Conservation (phyloP, 2,329 filamentous ascomycete species). For the Plectosphaerella cucumerina region DNA sequence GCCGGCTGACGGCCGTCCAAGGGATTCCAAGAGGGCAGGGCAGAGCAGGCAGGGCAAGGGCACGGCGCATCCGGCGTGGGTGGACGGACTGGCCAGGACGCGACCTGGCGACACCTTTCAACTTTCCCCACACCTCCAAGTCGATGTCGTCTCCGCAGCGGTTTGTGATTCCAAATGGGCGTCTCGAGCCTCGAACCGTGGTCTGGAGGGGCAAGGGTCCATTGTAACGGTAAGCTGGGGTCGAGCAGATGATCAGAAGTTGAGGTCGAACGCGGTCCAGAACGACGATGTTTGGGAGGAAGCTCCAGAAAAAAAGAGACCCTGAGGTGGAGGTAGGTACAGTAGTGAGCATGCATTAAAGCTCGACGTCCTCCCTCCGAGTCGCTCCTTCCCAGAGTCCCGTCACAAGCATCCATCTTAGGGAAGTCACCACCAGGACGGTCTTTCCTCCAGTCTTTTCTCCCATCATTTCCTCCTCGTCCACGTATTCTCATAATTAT, state of each 20-base stretch:
- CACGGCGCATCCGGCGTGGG: not conserved
- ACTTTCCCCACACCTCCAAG: not conserved
- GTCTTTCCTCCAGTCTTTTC: not conserved
- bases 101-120: not conserved
- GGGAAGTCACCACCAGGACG: not conserved
- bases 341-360: not conserved
- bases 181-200: not conserved
- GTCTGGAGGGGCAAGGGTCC: not conserved
- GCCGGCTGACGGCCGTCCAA: not conserved
- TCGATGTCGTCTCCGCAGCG: not conserved
- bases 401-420: not conserved
- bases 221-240: not conserved
- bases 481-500: not conserved
- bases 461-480: no score
- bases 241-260: not conserved
- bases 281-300: not conserved
- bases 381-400: not conserved
- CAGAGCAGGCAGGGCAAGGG: no score
- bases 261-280: not conserved
- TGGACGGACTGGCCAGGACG: not conserved
- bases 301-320: not conserved
- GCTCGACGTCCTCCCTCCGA: not conserved
- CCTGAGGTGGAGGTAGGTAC: not conserved
- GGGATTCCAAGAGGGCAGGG: not conserved
- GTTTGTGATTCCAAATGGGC: not conserved